Conservation (phyloP, 1,284 basidiomycete genomes). For the Amylostereum chailletii region DNA sequence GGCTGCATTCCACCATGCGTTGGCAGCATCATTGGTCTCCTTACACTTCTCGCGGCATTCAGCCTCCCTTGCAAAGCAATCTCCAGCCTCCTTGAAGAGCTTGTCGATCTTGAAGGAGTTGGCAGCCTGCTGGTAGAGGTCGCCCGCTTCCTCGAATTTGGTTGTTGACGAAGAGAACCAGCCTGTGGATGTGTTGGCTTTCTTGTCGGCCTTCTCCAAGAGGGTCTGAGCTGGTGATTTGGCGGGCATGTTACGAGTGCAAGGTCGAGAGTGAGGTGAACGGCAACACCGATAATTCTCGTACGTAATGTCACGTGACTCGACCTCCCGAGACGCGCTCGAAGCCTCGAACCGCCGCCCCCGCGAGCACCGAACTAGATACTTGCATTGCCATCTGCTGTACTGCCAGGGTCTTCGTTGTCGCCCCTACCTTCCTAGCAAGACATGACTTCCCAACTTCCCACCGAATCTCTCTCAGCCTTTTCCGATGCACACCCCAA, state of each 20-base stretch:
- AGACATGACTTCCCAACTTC: constrained; percentile 32
- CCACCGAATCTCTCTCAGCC: constrained; percentile 32
- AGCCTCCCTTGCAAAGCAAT: constrained; percentile 83
- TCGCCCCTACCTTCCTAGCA: constrained; percentile 5
- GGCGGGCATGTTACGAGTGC: constrained; percentile 21
- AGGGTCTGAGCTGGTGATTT: constrained; percentile 65
- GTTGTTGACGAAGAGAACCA: constrained; percentile 81
- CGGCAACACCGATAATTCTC: neutral
- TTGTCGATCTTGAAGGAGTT: constrained; percentile 96
- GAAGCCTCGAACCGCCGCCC: neutral
- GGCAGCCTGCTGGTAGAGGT: constrained; percentile 90
- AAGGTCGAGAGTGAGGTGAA: constrained; percentile 7
- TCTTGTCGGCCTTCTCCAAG: constrained; percentile 88
- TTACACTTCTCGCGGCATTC: constrained; percentile 84
- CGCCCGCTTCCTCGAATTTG: constrained; percentile 90
- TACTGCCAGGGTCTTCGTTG: neutral
- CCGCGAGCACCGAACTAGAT: too few relatives aligned
- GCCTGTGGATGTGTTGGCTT: constrained; percentile 70
- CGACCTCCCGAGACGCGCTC: constrained; percentile 4
- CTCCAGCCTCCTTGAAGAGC: constrained; percentile 84
- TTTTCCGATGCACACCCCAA: constrained; percentile 57
- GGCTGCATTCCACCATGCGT: constrained; percentile 94
- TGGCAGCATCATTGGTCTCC: constrained; percentile 88
- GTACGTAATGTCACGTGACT: neutral
- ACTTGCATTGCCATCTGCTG: neutral